Base-by-base conservation (phyloP, 2,329 filamentous ascomycete genomes). In the Sarocladiaceae sp. region DNA sequence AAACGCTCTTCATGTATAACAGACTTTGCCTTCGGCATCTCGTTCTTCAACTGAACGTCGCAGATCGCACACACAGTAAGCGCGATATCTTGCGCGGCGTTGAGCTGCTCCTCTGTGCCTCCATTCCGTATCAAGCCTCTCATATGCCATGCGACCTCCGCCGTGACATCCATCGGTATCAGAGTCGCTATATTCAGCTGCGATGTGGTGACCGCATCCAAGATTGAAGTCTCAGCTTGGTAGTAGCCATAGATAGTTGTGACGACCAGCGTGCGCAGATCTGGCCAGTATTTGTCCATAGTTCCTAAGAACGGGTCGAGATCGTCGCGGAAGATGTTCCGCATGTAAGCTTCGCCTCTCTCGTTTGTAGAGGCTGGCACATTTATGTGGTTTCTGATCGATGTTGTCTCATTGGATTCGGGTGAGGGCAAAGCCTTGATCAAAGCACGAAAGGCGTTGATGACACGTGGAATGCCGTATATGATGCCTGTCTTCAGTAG, bases 121-220 rank as follows among this genome's bases (percentile, higher is more conserved):
- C 50, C 50, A 21, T 56, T 56, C 9, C 54, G 41, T n/a, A 56
- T 52, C 11, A 48, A 33, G 4, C 54, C 54, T 33, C 54, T 48
- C 53, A 56, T 55, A 23, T 56, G 53, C 54, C 54, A 55, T 3
- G 50, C 54, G 2, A 56, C 54, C 45, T 56, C 54, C 13, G 52
- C 52, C 3, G 53, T 45, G 13, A 56, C 54, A 33, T 56, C 54
- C 52, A 55, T 55, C 1, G 54, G 53, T 13, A 56, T 51, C 34
- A 56, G 39, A 1, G 52, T 54, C 6, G 54, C 53, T 9, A 56
- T 52, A 39, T 55, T 56, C 13, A 56, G 45, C 40, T 51, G 50
- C 20, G 53, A 55, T 1, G 54, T 56, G 1, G 42, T 49, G 11
- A 56, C 26, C 5, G 52, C 44, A 23, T 52, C 53, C 3, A 56